Evolutionary conservation across 768 basidiomycete species (phyloP), one percentile per base, ranked within the genome.

Genomic region (Pholiota conissans): DNA sequence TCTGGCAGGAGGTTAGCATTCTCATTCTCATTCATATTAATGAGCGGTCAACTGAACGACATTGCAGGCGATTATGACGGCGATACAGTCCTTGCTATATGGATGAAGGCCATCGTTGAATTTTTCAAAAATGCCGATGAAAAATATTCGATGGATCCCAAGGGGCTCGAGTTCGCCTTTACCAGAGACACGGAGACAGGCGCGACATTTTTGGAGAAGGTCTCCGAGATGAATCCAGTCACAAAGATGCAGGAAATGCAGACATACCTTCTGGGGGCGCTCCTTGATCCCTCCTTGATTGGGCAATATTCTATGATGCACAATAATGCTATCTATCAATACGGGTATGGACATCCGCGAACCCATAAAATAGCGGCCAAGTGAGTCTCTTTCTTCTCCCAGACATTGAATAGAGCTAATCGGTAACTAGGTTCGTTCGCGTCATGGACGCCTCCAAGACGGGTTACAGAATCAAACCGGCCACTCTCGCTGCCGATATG

Each of bases 61-160:
- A 26, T 45, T 51, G 24, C 42, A 84, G 87, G 87, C 35, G 89
- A 90, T 61, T 90, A 88, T 59, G 89, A 90, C 61, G 89, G 89
- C 3, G 88, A 89, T 59, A 83, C 76, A 8, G 77, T 77, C 3
- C 65, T 78, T 7, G 79, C 80, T 0, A 83, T 86, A n/a, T 90
- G 85, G 84, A 71, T 82, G 13, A 77, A 76, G 0, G 59, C 67
- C 2, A 73, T 90, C n/a, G 84, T 89, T 11, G 26, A 64, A 5
- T 29, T 57, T 3, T 91, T 91, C 68, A 61, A 58, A 9, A 83
- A 84, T 59, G 82, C 87, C 0, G 69, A 81, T 51, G 72, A 77
- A 9, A 68, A 69, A 24, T 81, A 74, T 57, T 82, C 85, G 1
- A 60, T 71, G 1, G 79, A 82, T 30, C 86, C 87, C 1, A 34